phyloP scores from a whole-genome alignment of 805 yeast species.

The Yamadazyma phyllophila region DNA sequence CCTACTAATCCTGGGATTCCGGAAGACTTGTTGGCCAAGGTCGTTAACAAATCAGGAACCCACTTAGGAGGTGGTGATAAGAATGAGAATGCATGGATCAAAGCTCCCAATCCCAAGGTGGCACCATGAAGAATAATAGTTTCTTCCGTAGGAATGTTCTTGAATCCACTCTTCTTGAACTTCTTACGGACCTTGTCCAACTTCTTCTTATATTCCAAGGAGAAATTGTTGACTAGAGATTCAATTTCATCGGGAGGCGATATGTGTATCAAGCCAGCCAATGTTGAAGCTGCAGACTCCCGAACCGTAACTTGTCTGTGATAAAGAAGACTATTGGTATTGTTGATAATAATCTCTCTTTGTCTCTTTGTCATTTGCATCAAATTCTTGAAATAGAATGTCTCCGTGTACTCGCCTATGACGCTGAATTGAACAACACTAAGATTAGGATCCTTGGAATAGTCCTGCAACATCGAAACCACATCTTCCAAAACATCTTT shows the following conservation, averaged over 20 bases:
- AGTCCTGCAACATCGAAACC: slow-evolving; percentile 40
- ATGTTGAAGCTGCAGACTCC: slow-evolving; percentile 64
- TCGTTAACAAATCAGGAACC: slow-evolving; percentile 73
- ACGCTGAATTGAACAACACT: slow-evolving; percentile 54
- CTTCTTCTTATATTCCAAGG: slow-evolving; percentile 25
- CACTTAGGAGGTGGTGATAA: slow-evolving; percentile 87
- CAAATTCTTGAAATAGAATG: slow-evolving; percentile 67
- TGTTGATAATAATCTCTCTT: slow-evolving; percentile 47
- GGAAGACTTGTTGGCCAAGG: slow-evolving; percentile 67
- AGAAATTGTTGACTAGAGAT: slow-evolving; percentile 39
- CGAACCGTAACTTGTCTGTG: slow-evolving; percentile 73
- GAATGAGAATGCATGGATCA: slow-evolving; percentile 87
- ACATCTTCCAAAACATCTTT: slow-evolving; percentile 19
- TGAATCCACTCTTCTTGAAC: slow-evolving; percentile 39
- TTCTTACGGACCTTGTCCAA: slow-evolving; percentile 42
- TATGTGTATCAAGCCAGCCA: slow-evolving; percentile 78
- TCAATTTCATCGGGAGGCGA: slow-evolving; percentile 48
- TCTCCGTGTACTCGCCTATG: slow-evolving; percentile 67
- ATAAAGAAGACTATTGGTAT: slow-evolving; percentile 52
- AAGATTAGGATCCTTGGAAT: slow-evolving; percentile 26
- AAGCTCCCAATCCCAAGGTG: slow-evolving; percentile 82
- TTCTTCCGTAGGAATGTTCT: slow-evolving; percentile 37
- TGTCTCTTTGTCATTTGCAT: slow-evolving; percentile 50
- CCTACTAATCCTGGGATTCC: slow-evolving; percentile 78
- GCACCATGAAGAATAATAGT: slow-evolving; percentile 71